A percentile compares a stretch with the other conserved stretches of the same genome.
Conservation (phyloP, 1,139 yeast species). For the Protomyces pachydermus region DNA sequence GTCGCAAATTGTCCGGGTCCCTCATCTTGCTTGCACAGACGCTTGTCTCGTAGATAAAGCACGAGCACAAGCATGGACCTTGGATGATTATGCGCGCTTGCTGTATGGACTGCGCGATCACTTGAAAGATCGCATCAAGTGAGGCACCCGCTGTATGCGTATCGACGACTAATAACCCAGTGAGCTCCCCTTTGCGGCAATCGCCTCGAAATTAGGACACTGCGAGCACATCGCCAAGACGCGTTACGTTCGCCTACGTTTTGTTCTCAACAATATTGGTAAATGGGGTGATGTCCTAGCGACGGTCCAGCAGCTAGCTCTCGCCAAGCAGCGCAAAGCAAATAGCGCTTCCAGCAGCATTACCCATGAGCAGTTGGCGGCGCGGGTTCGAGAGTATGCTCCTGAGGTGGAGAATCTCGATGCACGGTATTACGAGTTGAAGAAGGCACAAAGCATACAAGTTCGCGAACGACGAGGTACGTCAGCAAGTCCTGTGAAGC, state of each 20-base stretch:
- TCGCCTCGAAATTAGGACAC: background rate
- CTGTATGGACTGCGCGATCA: background rate
- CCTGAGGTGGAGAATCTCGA: background rate
- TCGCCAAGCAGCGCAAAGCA: background rate
- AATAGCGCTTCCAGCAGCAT: background rate
- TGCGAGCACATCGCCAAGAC: background rate
- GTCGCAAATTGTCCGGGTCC: background rate
- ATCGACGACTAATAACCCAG: background rate
- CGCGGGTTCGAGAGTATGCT: background rate
- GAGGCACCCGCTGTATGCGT: background rate
- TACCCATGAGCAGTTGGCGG: background rate
- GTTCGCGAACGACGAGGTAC: background rate
- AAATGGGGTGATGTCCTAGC: background rate
- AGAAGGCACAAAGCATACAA: background rate
- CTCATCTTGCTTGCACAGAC: background rate
- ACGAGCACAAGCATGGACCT: background rate
- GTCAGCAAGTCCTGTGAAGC: too few species aligned
- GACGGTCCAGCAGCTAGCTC: background rate
- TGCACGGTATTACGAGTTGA: background rate
- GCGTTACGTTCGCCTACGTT: background rate
- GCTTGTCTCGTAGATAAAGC: background rate
- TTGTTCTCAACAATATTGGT: background rate
- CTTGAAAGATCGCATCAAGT: background rate
- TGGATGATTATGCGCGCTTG: background rate
- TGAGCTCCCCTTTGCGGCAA: background rate